phyloP scores from a whole-genome alignment of 2,329 filamentous ascomycete species.

The Aspergillus pseudoviridinutans region DNA sequence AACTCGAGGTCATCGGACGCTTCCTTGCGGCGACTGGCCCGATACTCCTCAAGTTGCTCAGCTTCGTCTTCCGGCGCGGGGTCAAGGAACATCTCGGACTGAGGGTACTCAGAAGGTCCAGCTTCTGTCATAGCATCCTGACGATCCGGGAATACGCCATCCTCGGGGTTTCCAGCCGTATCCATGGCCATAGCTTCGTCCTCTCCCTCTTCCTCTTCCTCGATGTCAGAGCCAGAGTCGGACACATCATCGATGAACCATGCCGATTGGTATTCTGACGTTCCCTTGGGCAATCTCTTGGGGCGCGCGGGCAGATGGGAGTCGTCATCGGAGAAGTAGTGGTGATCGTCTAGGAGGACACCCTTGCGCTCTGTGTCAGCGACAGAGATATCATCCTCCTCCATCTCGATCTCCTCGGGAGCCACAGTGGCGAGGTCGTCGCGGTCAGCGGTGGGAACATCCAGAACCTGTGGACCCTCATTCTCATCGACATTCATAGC shows the following conservation, averaged over 20 bases:
- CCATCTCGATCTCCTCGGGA: slow-evolving; percentile 79
- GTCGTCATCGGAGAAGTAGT: slow-evolving; percentile 94
- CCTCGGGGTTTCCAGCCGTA: slow-evolving; percentile 66
- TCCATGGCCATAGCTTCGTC: slow-evolving; percentile 52
- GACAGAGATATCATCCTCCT: slow-evolving; percentile 57
- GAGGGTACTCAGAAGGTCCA: slow-evolving; percentile 82
- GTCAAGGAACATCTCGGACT: slow-evolving; percentile 87
- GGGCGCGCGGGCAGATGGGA: slow-evolving; percentile 56
- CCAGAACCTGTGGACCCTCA: slow-evolving; percentile 52
- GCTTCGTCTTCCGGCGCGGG: slow-evolving; percentile 77
- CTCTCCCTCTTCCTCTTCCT: slow-evolving; percentile 67
- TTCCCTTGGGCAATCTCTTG: slow-evolving; percentile 80
- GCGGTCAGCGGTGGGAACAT: slow-evolving; percentile 69
- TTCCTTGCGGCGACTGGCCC: slow-evolving; percentile 72
- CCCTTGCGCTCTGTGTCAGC: slow-evolving; percentile 66
- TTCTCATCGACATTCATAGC: slow-evolving; percentile 66
- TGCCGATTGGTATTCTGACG: slow-evolving; percentile 87
- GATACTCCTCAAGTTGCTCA: slow-evolving; percentile 75
- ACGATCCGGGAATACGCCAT: slow-evolving; percentile 63
- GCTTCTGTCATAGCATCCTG: slow-evolving; percentile 65
- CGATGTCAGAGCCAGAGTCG: slow-evolving; percentile 79
- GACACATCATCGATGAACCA: slow-evolving; percentile 86
- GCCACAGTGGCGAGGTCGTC: slow-evolving; percentile 81
- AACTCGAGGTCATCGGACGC: slow-evolving; percentile 90
- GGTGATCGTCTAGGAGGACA: slow-evolving; percentile 90